Base-by-base conservation (phyloP, 768 basidiomycete genomes). In the Rhizopogon vulgaris region DNA sequence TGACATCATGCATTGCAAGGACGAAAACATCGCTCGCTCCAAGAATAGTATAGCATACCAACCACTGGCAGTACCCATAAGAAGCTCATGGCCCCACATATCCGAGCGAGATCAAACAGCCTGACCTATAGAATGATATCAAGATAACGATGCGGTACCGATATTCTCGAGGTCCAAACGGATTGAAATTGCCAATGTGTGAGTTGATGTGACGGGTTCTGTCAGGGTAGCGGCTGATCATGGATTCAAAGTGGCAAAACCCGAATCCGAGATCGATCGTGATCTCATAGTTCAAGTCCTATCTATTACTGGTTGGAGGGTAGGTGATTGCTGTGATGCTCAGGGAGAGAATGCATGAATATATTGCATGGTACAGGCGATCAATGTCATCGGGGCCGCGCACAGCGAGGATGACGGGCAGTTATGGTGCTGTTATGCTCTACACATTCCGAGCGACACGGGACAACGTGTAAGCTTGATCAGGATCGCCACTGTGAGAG, bases 91-190 rank as follows among this genome's bases (percentile, higher is more conserved):
- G 18, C 30, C 14, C 32, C 18, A 14, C 32, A 46, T 46, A 34
- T 46, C 45, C 32, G 43, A 32, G 45, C 45, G 3, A 46, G 45
- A 46, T 46, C 45, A 46, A 34, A 46, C 45, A 46, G 45, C 45
- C 45, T 46, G 15, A 10, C 43, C 14, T 18, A 14, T 30, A 46
- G 30, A 14, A 15, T 22, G 30, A 14, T 32, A 30, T 30, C 28
- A 11, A 18, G 42, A 28, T 30, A 42, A 22, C 4, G 12, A 5
- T 15, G 18, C 32, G 32, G 32, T 32, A 34, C 32, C 18, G 18
- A 46, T 3, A 12, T 5, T 10, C 2, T 46, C 12, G 45, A 46
- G 30, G 45, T 15, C 7, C 9, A 11, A 25, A 15, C 41, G 41
- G 41, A 41, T 25, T 41, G 14, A 1, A 9, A 15, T 34, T 46